These are phyloP conservation scores for Oryza coarctata DNA, from an alignment of 176 grass and related monocot genomes.

Conservation along the genomic window DNA sequence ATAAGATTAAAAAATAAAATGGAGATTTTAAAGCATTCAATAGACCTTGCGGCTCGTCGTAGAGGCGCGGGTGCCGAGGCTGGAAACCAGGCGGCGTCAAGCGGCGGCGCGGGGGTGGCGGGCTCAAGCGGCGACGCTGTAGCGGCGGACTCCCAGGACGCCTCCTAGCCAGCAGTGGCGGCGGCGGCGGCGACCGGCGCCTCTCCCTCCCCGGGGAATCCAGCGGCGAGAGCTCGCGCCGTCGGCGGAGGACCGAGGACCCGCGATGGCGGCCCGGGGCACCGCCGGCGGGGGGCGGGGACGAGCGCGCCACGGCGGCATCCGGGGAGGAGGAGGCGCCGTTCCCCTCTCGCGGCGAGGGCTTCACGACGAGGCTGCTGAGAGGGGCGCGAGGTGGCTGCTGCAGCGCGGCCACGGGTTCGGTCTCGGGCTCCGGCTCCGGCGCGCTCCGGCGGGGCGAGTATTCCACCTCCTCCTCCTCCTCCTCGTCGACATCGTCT, in stretches of 20 bases:
- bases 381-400: conserved; percentile 31
- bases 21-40: conserved; percentile 32
- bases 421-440: not conserved
- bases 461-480: conserved; percentile 37
- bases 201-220: conserved; percentile 31
- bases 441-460: conserved; percentile 16
- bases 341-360: conserved; percentile 20
- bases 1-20: not conserved
- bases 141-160: conserved; percentile 40
- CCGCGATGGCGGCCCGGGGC: conserved; percentile 16
- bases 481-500: conserved; percentile 41
- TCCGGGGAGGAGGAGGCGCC: conserved; percentile 7
- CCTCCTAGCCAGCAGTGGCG: conserved; percentile 3
- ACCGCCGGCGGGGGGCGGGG: conserved; percentile 9
- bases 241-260: conserved; percentile 34
- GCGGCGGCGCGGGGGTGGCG: not conserved
- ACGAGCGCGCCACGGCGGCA: not conserved
- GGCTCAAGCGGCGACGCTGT: conserved; percentile 49
- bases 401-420: not conserved
- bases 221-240: conserved; percentile 35
- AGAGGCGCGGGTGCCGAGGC: conserved; percentile 45
- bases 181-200: conserved; percentile 35
- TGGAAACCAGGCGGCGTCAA: conserved; percentile 39
- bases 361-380: conserved; percentile 53
- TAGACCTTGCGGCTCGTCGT: conserved; percentile 51